phyloP scores from a whole-genome alignment of 2,329 filamentous ascomycete genomes.

The Aspergillus pseudoterreus region DNA sequence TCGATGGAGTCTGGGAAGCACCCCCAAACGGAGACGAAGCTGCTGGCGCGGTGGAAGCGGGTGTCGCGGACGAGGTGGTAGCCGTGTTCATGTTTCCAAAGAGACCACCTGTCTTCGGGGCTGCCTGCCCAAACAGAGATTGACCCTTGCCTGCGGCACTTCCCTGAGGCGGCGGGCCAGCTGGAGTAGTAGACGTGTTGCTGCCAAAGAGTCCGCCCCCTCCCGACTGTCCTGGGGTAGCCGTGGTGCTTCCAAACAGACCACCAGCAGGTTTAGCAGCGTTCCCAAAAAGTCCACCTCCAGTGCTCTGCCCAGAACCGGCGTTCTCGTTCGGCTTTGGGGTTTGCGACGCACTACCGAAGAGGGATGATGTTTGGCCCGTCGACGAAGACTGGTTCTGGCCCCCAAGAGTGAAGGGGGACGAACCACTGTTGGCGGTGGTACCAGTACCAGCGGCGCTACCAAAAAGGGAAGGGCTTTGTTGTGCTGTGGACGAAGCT shows the following conservation, averaged over 20 bases:
- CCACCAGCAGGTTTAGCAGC: conserved; percentile 21
- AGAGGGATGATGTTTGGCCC: conserved; percentile 24
- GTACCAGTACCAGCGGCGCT: conserved; percentile 18
- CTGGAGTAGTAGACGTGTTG: conserved; percentile 48
- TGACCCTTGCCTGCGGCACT: conserved; percentile 26
- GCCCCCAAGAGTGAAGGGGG: conserved; percentile 34
- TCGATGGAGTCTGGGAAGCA: conserved; percentile 21
- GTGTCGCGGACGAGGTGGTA: conserved; percentile 16
- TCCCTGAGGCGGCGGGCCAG: conserved; percentile 44
- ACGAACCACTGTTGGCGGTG: conserved; percentile 17
- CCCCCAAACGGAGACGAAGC: conserved; percentile 13
- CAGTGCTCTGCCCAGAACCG: conserved; percentile 28
- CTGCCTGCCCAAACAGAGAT: conserved; percentile 24
- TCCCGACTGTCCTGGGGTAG: conserved; percentile 37
- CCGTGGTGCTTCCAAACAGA: conserved; percentile 33
- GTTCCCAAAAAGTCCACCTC: conserved; percentile 32
- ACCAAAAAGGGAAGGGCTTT: conserved; percentile 26
- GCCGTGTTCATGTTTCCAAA: conserved; percentile 27
- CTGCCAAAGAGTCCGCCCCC: conserved; percentile 32
- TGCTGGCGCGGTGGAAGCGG: conserved; percentile 25
- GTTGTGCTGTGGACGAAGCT: conserved; percentile 19
- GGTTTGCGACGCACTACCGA: conserved; percentile 30
- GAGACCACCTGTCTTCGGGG: conserved; percentile 24
- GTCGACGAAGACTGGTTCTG: conserved; percentile 22
- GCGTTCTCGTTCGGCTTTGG: conserved; percentile 34